Base-by-base conservation (phyloP, 495 filamentous ascomycete species). In the Neurospora sp. region DNA sequence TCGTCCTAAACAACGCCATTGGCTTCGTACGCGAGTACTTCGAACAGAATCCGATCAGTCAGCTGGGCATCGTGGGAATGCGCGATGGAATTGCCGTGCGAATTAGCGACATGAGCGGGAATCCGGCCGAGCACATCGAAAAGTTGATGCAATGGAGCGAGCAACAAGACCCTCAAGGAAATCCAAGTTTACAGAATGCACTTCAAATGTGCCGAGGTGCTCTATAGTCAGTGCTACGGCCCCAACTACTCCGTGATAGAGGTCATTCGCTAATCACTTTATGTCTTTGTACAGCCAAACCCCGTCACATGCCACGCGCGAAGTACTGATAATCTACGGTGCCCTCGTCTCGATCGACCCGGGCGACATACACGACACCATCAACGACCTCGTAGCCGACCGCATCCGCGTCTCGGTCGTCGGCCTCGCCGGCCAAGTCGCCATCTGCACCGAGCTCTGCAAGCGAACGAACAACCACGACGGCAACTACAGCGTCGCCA, bases 41-140 rank as follows among this genome's bases (percentile, higher is more conserved):
- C 80, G 95, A 98, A 81, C 96, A 99, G 81, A 99, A 99, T 74
- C 96, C 96, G n/a, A 98, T 99, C 80, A 96, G 93, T 38, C 96
- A 99, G 79, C 86, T 99, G 43, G 93, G 92, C 17, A 89, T 98
- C 31, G 84, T 99, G 48, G 95, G 92, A 69, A 94, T 97, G 89
- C 89, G 91, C 59, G 96, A 98, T 81, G 96, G 96, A 17, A 84
- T 98, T 19, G 94, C 94, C 9, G 82, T 96, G 10, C 85, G 93
- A 42, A 88, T 99, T 70, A 94, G 90, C 79, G 93, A 97, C 78
- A 91, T 97, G 85, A 92, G 89, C 71, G 96, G 96, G 3, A 98
- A 98, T 79, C 93, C 94, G 0, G 90, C 88, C 8, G 93, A 96
- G 71, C 96, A 98, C 81, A 89, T 98, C 74, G 87, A 90, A 74